A percentile compares a stretch with the other conserved stretches of the same genome.
Evolutionary conservation across 2,329 filamentous ascomycete species (phyloP).

Genomic region (Hypoxylon sp.): DNA sequence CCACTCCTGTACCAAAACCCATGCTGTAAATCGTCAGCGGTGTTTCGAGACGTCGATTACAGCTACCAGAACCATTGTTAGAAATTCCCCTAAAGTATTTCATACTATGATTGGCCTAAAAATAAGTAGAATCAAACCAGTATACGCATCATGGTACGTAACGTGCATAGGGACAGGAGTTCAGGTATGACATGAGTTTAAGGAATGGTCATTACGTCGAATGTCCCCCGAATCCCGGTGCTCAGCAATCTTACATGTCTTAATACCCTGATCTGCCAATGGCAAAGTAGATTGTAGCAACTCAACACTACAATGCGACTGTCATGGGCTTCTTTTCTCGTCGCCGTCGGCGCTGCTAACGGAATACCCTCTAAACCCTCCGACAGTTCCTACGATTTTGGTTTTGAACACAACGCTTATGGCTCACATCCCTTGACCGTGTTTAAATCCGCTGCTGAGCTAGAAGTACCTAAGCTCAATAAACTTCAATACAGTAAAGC

Average conservation of each 20-base stretch:
- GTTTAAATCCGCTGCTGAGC: slow-evolving; percentile 51
- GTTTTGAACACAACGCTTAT: slow-evolving; percentile 54
- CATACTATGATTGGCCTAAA: slow-evolving; percentile 12
- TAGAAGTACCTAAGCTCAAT: slow-evolving; percentile 54
- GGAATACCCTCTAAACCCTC: slow-evolving; percentile 23
- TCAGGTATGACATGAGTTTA: slow-evolving; percentile 6
- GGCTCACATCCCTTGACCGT: slow-evolving; percentile 54
- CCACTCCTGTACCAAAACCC: slow-evolving; percentile 3
- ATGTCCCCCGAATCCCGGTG: slow-evolving; percentile 16
- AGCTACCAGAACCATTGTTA: slow-evolving; percentile 5
- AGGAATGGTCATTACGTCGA: slow-evolving; percentile 19
- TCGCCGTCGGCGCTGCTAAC: slow-evolving; percentile 18
- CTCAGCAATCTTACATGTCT: slow-evolving; percentile 19
- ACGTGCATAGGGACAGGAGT: slow-evolving; percentile 16
- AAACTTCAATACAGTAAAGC: slow-evolving; percentile 47
- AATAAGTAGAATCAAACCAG: slow-evolving; percentile 13
- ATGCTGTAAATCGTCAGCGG: slow-evolving; percentile 28
- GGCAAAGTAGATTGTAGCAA: slow-evolving; percentile 4
- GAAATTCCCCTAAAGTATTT: slow-evolving; percentile 5
- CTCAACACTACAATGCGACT: slow-evolving; percentile 25
- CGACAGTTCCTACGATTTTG: slow-evolving; percentile 37
- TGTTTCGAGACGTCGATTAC: slow-evolving; percentile 22
- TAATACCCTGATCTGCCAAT: slow-evolving; percentile 1
- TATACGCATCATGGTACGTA: slow-evolving; percentile 27
- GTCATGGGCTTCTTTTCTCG: slow-evolving; percentile 25